phyloP scores from a whole-genome alignment of 2,329 filamentous ascomycete species.

The Colletotrichum kahawae region DNA sequence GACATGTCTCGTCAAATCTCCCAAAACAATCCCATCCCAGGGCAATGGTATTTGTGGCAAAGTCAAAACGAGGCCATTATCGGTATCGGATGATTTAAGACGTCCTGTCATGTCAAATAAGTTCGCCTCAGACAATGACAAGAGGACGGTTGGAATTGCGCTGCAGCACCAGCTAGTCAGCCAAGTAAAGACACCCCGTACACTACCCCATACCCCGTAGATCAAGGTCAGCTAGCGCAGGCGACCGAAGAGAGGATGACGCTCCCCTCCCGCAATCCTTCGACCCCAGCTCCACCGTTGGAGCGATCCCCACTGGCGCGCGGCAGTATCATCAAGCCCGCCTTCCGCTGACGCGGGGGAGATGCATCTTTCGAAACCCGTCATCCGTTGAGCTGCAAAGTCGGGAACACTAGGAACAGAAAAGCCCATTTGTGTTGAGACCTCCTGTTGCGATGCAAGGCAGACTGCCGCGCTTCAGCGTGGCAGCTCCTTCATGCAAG shows the following conservation, averaged over 20 bases:
- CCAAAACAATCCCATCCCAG: neutral
- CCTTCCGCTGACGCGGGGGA: neutral
- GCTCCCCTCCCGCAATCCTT: neutral
- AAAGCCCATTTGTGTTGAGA: neutral
- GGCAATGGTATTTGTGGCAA: neutral
- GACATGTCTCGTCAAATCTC: slow-evolving; percentile 5
- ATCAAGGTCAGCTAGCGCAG: neutral
- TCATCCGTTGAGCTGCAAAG: slow-evolving; percentile 2
- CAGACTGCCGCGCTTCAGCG: neutral
- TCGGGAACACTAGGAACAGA: slow-evolving; percentile 4
- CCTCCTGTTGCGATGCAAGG: neutral
- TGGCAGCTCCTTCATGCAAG: slow-evolving; percentile 7
- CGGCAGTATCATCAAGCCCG: neutral
- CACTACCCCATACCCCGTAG: neutral
- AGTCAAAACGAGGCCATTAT: neutral
- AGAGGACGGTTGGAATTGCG: neutral
- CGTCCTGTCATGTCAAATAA: neutral
- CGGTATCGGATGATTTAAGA: neutral
- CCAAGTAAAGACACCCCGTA: neutral
- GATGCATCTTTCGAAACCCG: neutral
- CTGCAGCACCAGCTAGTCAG: neutral
- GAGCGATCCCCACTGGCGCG: neutral
- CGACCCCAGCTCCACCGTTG: neutral
- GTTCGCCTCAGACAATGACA: neutral
- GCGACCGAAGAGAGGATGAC: neutral